Conservation (phyloP, 805 yeast species). For the Ogataea polymorpha region DNA sequence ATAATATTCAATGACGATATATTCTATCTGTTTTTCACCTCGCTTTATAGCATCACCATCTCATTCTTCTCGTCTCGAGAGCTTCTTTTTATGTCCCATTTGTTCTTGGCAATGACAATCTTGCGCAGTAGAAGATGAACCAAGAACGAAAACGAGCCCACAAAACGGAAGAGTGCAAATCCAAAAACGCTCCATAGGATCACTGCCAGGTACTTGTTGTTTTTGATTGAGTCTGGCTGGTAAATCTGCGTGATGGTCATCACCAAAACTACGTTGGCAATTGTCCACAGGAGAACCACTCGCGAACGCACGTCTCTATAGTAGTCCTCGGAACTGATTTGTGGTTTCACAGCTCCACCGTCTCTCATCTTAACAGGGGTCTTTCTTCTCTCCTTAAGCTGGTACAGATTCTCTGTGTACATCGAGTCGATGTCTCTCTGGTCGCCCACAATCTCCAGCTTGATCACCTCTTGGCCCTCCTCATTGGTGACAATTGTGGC, state of each 20-base stretch:
- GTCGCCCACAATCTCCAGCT: conserved; percentile 67
- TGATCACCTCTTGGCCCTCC: conserved; percentile 80
- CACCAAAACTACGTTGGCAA: conserved; percentile 73
- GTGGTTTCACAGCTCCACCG: conserved; percentile 37
- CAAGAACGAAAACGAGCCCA: conserved; percentile 76
- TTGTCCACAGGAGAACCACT: conserved; percentile 94
- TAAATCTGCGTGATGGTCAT: conserved; percentile 88
- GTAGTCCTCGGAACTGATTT: conserved; percentile 67
- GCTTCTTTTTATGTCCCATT: conserved; percentile 29
- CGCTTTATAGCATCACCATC: conserved; percentile 16
- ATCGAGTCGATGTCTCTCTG: conserved; percentile 78
- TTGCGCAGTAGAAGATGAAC: conserved; percentile 36
- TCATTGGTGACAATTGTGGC: conserved; percentile 80
- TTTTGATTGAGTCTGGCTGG: conserved; percentile 57
- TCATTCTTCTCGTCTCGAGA: conserved; percentile 18
- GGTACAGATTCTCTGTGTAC: conserved; percentile 70
- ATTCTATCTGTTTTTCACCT: neutral
- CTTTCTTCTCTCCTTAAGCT: conserved; percentile 66
- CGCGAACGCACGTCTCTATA: conserved; percentile 93
- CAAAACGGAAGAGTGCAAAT: conserved; percentile 75
- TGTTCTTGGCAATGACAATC: conserved; percentile 30
- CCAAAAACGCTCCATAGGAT: conserved; percentile 92
- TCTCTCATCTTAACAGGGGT: conserved; percentile 50
- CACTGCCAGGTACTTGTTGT: conserved; percentile 75
- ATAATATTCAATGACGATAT: conserved; percentile 3